phyloP scores from a whole-genome alignment of 176 grass and related monocot genomes.

The Phyllostachys edulis region DNA sequence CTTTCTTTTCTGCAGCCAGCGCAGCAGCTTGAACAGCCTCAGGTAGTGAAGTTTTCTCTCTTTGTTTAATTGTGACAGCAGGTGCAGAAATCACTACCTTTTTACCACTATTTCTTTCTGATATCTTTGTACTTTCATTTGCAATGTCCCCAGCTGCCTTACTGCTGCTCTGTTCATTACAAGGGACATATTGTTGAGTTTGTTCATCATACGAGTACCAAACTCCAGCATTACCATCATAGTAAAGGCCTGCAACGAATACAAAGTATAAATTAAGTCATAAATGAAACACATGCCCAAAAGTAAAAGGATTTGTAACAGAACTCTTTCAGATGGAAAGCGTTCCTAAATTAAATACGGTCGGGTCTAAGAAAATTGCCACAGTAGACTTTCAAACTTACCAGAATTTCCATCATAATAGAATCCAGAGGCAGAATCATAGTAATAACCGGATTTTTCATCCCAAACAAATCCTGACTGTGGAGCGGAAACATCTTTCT shows the following conservation, averaged over 20 bases:
- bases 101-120: constrained; percentile 56
- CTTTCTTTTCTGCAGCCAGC: constrained; percentile 93
- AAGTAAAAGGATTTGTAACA: background rate
- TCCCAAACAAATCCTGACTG: constrained; percentile 98
- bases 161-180: constrained; percentile 58
- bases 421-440: constrained; percentile 94
- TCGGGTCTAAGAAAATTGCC: background rate
- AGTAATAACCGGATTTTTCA: constrained; percentile 98
- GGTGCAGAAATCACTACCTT: constrained; percentile 93
- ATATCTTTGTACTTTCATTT: constrained; percentile 58
- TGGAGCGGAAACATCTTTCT: constrained; percentile 47
- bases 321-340: background rate
- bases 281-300: background rate
- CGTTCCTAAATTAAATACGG: background rate
- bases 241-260: constrained; percentile 80
- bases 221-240: constrained; percentile 80
- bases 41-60: constrained; percentile 70
- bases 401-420: constrained; percentile 99
- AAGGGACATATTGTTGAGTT: constrained; percentile 83
- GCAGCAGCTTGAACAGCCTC: constrained; percentile 93
- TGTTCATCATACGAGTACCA: constrained; percentile 90
- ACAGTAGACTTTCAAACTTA: constrained; percentile 28
- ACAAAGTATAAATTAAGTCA: constrained; percentile 21
- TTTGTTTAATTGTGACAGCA: constrained; percentile 73
- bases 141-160: constrained; percentile 43